Base-by-base conservation (phyloP, 2,329 filamentous ascomycete genomes). In the Arthrobotrys megalospora region DNA sequence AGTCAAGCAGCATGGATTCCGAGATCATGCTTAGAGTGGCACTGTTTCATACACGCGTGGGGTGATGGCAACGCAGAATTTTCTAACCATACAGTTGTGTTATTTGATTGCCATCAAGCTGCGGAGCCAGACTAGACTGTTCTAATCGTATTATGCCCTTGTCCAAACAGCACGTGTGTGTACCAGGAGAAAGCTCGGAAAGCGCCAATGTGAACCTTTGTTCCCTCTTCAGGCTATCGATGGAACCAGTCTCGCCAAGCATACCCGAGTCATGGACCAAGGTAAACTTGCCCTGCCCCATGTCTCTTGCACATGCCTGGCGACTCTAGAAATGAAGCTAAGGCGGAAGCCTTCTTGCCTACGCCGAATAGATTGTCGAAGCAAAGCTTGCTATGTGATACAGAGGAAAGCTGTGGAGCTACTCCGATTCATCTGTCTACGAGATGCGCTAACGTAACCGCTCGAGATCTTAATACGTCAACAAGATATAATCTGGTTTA, bases 341-440 rank as follows among this genome's bases (percentile, higher is more conserved):
- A 76, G 72, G 58, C 72, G 72, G 72, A 76, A 64, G 24, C 55
- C 5, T 43, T 36, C 19, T 34, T 41, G 28, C 16, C 53, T 53
- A 43, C 47, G 65, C 72, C 72, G 72, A 28, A 32, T 50, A 50
- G 1, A 45, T 43, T 58, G 24, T 12, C 19, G 24, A 34, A 28
- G 50, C 8, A 58, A 60, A 34, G 32, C 32, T 63, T 63, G 24
- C 41, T 16, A 19, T 45, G 6, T 24, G 3, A 38, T 45, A 11
- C 55, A 28, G 3, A 63, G 4, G 19, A 45, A 28, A 45, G 19
- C 41, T 63, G 21, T 43, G 21, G 32, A 41, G 34, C 19, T 32
- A 32, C 66, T 43, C 24, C 16, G 12, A 32, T 43, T 19, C 52
- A 52, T 68, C 24, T 24, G 16, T 24, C 21, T 6, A 52, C 65